phyloP scores from a whole-genome alignment of 163 green algal genomes.

The Chlorella variabilis region DNA sequence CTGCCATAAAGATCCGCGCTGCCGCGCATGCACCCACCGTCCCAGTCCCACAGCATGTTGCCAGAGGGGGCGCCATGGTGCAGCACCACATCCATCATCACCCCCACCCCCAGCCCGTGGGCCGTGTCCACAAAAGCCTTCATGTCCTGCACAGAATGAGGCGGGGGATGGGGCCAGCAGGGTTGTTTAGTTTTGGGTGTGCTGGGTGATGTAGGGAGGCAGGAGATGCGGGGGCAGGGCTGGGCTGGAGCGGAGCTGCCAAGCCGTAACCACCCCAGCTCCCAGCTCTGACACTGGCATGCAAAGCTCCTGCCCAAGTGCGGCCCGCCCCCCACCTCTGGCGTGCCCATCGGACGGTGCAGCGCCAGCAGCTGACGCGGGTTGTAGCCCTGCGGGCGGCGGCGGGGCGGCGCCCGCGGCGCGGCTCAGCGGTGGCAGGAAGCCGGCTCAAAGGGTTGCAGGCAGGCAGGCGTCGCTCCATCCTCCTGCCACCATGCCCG shows the following conservation, averaged over 20 bases:
- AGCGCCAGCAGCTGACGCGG: conserved; percentile 62
- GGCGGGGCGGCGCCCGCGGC: too few species aligned
- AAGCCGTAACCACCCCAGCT: too few species aligned
- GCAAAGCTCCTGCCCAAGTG: not conserved
- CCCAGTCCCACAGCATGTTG: conserved; percentile 58
- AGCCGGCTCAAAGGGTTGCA: too few species aligned
- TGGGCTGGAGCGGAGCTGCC: not conserved
- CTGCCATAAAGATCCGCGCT: too few species aligned
- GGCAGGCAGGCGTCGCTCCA: too few species aligned
- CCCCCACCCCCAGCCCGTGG: conserved; percentile 61
- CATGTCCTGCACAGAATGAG: conserved; percentile 9
- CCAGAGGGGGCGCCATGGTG: conserved; percentile 59
- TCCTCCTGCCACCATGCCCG: too few species aligned
- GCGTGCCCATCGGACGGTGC: conserved; percentile 54
- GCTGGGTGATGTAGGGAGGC: not conserved
- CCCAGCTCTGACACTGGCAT: too few species aligned
- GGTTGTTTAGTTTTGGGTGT: not conserved
- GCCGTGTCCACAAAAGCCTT: conserved; percentile 55
- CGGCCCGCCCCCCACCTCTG: conserved; percentile 32
- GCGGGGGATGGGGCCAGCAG: conserved; percentile 2
- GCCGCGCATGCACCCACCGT: too few species aligned
- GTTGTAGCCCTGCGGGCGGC: conserved; percentile 74
- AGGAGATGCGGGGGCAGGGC: not conserved
- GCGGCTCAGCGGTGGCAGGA: too few species aligned
- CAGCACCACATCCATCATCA: conserved; percentile 67